Percentiles rank a stretch among this genome's conserved stretches.
These are phyloP conservation scores for Apiosordaria backusii DNA, from an alignment of 495 filamentous ascomycete species.

Conservation along the genomic window DNA sequence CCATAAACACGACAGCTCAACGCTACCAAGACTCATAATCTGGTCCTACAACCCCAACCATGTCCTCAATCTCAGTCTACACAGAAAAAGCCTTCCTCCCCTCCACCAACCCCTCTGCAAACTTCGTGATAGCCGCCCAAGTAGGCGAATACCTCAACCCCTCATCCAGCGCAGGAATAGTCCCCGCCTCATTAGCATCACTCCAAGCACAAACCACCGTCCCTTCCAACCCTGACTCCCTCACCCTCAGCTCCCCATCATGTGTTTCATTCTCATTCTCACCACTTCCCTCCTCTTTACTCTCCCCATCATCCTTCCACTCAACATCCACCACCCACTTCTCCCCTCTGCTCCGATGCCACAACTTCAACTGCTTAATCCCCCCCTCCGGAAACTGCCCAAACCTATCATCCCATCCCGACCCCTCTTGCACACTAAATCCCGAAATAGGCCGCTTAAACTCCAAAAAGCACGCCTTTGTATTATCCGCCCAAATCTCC, in stretches of 20 bases:
- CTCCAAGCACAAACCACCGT: slow-evolving; percentile 81
- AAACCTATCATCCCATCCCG: slow-evolving; percentile 62
- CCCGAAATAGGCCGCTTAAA: slow-evolving; percentile 30
- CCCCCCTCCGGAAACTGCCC: slow-evolving; percentile 59
- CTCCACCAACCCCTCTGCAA: slow-evolving; percentile 77
- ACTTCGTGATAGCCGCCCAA: slow-evolving; percentile 76
- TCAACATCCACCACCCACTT: slow-evolving; percentile 73
- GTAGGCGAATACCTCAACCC: slow-evolving; percentile 65
- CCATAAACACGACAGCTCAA: neutral
- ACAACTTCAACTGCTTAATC: slow-evolving; percentile 42
- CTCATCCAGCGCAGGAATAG: slow-evolving; percentile 86
- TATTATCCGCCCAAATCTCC: slow-evolving; percentile 30
- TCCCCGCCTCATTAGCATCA: slow-evolving; percentile 67
- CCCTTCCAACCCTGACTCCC: slow-evolving; percentile 54
- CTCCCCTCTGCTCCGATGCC: slow-evolving; percentile 66
- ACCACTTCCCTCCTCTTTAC: slow-evolving; percentile 18
- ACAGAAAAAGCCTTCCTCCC: slow-evolving; percentile 49
- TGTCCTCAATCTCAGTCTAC: slow-evolving; percentile 11
- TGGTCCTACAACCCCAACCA: too few relatives aligned
- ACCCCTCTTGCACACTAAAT: slow-evolving; percentile 29
- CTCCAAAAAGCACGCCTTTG: slow-evolving; percentile 34
- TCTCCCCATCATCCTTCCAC: slow-evolving; percentile 49
- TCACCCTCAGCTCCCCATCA: slow-evolving; percentile 31
- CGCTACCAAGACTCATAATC: too few relatives aligned
- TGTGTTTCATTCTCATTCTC: slow-evolving; percentile 22